These are phyloP conservation scores for Pleomassaria siparia DNA, from an alignment of 2,329 filamentous ascomycete genomes.

Conservation along the genomic window DNA sequence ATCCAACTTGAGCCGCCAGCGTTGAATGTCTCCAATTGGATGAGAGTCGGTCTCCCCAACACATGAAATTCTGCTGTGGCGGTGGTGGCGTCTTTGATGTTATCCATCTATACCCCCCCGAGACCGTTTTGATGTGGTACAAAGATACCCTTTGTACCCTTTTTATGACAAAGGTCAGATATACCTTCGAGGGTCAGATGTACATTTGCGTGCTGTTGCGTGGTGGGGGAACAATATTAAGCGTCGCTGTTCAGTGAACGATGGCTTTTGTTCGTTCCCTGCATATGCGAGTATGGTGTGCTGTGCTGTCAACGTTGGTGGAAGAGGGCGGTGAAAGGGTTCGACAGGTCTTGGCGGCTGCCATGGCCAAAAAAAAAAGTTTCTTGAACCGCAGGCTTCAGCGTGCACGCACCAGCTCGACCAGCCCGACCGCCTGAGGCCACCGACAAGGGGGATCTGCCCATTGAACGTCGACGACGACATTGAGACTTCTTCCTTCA, in stretches of 20 bases:
- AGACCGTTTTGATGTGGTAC: not conserved
- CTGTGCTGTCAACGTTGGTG: not conserved
- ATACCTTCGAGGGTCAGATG: constrained; percentile 6
- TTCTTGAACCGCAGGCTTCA: constrained; percentile 3
- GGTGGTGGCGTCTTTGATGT: constrained; percentile 6
- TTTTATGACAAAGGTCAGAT: not conserved
- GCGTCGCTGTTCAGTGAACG: constrained; percentile 3
- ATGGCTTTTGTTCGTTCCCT: no score
- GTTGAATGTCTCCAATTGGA: not conserved
- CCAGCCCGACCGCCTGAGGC: no score
- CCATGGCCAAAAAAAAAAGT: constrained; percentile 16
- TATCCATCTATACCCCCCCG: no score
- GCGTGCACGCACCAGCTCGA: constrained; percentile 16
- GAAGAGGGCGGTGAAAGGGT: constrained; percentile 10
- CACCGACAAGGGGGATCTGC: constrained; percentile 4
- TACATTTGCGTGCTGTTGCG: not conserved
- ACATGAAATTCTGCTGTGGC: not conserved
- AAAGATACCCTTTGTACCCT: no score
- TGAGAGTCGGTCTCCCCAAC: not conserved
- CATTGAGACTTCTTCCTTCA: not conserved
- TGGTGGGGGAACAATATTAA: constrained; percentile 13
- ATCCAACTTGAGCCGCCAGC: not conserved
- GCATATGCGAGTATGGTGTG: no score
- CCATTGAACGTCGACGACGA: not conserved
- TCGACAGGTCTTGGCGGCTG: constrained; percentile 1